These are phyloP conservation scores for Blepharisma japonicum DNA, from an alignment of 73 alveolate genomes.

Conservation along the genomic window DNA sequence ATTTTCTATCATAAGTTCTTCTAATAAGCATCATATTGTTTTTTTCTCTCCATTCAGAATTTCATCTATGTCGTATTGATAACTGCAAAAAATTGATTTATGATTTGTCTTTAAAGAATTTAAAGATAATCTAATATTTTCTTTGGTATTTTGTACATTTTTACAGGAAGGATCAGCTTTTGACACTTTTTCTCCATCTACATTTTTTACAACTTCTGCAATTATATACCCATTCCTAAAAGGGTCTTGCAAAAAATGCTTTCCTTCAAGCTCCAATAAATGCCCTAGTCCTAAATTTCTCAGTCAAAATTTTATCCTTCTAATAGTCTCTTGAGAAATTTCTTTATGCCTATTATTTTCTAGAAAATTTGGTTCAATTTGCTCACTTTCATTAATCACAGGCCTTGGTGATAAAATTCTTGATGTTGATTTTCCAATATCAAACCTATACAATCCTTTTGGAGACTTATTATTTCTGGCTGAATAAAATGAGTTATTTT, in stretches of 20 bases:
- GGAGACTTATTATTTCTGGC: too few relatives aligned
- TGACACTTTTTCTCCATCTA: not conserved
- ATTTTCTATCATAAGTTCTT: not conserved
- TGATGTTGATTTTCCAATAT: too few relatives aligned
- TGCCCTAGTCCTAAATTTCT: not conserved
- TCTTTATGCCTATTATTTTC: too few relatives aligned
- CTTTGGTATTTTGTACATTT: too few relatives aligned
- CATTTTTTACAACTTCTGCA: not conserved
- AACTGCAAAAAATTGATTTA: not conserved
- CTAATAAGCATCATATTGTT: not conserved
- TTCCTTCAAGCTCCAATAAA: not conserved
- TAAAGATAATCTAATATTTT: too few relatives aligned
- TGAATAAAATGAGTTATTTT: too few relatives aligned
- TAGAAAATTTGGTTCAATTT: too few relatives aligned
- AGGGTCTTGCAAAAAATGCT: slow-evolving; percentile 18
- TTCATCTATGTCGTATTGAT: not conserved
- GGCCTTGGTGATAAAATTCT: too few relatives aligned
- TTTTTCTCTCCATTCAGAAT: not conserved
- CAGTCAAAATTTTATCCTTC: not conserved
- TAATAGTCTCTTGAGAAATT: too few relatives aligned
- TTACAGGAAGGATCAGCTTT: not conserved
- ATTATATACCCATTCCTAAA: slow-evolving; percentile 6
- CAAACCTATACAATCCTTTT: too few relatives aligned
- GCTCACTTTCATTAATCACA: too few relatives aligned
- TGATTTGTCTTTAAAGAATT: too few relatives aligned